These are phyloP conservation scores for Sporormia fimetaria DNA, from an alignment of 495 filamentous ascomycete genomes.

Conservation along the genomic window DNA sequence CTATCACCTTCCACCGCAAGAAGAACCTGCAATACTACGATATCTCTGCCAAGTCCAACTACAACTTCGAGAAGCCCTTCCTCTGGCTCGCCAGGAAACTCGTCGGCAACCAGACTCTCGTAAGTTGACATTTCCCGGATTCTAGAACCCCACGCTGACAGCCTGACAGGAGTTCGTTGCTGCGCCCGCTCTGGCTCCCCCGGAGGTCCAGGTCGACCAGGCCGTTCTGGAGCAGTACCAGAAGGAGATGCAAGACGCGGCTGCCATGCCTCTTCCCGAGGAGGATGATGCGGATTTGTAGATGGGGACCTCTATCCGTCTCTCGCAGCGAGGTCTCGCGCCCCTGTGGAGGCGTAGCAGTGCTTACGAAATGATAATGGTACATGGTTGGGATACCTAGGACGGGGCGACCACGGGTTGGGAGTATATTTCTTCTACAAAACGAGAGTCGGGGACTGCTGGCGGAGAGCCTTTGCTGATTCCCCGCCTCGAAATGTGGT, in stretches of 20 bases:
- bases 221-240: slow-evolving; percentile 69
- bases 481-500: not conserved
- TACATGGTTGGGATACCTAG: slow-evolving; percentile 4
- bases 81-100: slow-evolving; percentile 98
- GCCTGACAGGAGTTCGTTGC: slow-evolving; percentile 88
- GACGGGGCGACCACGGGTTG: slow-evolving; percentile 1
- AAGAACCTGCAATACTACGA: slow-evolving; percentile 99
- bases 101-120: slow-evolving; percentile 82
- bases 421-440: not conserved
- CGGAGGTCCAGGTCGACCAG: slow-evolving; percentile 78
- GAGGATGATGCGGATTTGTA: slow-evolving; percentile 83
- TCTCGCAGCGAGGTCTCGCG: too few relatives aligned
- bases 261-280: slow-evolving; percentile 76
- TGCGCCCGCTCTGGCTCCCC: slow-evolving; percentile 84
- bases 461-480: slow-evolving; percentile 3
- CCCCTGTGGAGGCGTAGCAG: too few relatives aligned
- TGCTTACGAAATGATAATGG: slow-evolving; percentile 6
- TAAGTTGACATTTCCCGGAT: slow-evolving; percentile 38
- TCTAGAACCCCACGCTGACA: slow-evolving; percentile 13
- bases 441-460: slow-evolving; percentile 1
- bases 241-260: slow-evolving; percentile 78
- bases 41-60: slow-evolving; percentile 99
- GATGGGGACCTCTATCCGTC: slow-evolving; percentile 10
- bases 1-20: slow-evolving; percentile 99
- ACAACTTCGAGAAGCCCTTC: slow-evolving; percentile 99